Base-by-base conservation (phyloP, 345 rosid genomes). In the Hibiscus syriacus region DNA sequence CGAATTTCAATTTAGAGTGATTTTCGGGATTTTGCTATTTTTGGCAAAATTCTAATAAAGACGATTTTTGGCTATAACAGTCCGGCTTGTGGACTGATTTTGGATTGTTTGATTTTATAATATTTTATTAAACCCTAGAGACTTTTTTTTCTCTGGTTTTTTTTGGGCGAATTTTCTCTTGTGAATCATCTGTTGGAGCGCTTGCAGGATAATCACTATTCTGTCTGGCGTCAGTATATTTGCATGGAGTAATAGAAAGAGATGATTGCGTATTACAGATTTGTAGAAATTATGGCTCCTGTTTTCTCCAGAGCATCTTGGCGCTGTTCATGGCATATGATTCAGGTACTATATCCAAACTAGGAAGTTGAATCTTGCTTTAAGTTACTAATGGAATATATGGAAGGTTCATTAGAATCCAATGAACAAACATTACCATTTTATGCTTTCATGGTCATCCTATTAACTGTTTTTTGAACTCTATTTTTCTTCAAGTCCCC, bases 251-350 rank as follows among this genome's bases (percentile, higher is more conserved):
- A 52, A 66, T 49, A 23, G 52, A 63, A 64, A 27, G 39, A 63
- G 12, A 65, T 68, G 29, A 29, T 49, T 34, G 13, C 67, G 41
- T 70, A 4, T 36, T 75, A 63, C 80, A 91, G 91, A 79, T 89
- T 85, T 82, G 92, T 89, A 1, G 91, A 91, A 79, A 84, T 91
- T 86, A 86, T 87, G 96, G 93, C 88, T 49, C 97, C 97, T 55
- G 96, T 89, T 74, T 91, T 91, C 83, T 88, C 97, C n/a, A 79
- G 46, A 78, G 87, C 82, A 46, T 84, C 96, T 9, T 87, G 96
- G 97, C 83, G 81, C 32, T 91, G 96, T 66, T 72, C 85, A 17
- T 91, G 97, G 96, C 79, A 83, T 71, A 79, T 89, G 90, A 87
- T 91, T 81, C 97, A 87, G 93, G 95, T 85, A 73, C 23, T 46